These are phyloP conservation scores for Amniculicola lignicola DNA, from an alignment of 495 filamentous ascomycete species.

Conservation along the genomic window DNA sequence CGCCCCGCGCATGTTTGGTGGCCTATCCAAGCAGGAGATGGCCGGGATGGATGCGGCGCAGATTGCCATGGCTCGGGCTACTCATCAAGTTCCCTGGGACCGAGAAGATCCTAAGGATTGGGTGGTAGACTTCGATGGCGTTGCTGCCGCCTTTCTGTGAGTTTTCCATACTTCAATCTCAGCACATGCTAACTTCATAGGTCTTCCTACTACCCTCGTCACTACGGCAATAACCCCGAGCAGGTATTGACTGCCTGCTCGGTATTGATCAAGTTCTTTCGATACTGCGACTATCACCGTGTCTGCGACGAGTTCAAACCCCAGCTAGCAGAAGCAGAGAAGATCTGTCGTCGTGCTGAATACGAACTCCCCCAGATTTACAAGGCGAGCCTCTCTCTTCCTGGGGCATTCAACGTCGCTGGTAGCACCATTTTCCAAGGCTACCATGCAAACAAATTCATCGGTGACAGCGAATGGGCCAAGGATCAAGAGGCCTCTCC, in stretches of 20 bases:
- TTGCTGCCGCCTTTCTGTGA: slow-evolving; percentile 77
- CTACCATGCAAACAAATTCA: slow-evolving; percentile 42
- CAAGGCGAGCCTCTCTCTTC: slow-evolving; percentile 51
- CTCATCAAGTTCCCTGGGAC: slow-evolving; percentile 51
- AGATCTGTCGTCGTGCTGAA: slow-evolving; percentile 64
- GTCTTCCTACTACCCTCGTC: slow-evolving; percentile 47
- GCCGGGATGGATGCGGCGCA: slow-evolving; percentile 56
- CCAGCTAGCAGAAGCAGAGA: slow-evolving; percentile 63
- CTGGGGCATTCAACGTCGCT: slow-evolving; percentile 72
- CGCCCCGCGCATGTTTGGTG: slow-evolving; percentile 63
- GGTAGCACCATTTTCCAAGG: slow-evolving; percentile 60
- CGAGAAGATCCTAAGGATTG: slow-evolving; percentile 51
- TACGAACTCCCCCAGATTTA: slow-evolving; percentile 61
- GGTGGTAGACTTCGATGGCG: slow-evolving; percentile 74
- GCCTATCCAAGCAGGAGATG: slow-evolving; percentile 55
- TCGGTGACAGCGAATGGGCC: slow-evolving; percentile 41
- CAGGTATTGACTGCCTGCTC: slow-evolving; percentile 52
- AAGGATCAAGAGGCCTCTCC: slow-evolving; percentile 8
- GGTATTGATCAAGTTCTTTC: slow-evolving; percentile 81
- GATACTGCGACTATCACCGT: slow-evolving; percentile 77
- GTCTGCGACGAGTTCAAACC: slow-evolving; percentile 77
- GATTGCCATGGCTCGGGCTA: slow-evolving; percentile 59
- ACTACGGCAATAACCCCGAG: slow-evolving; percentile 42
- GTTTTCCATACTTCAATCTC: slow-evolving; percentile 19
- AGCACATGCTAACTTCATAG: slow-evolving; percentile 26